phyloP scores from a whole-genome alignment of 495 filamentous ascomycete species.

The Bacidia gigantensis region DNA sequence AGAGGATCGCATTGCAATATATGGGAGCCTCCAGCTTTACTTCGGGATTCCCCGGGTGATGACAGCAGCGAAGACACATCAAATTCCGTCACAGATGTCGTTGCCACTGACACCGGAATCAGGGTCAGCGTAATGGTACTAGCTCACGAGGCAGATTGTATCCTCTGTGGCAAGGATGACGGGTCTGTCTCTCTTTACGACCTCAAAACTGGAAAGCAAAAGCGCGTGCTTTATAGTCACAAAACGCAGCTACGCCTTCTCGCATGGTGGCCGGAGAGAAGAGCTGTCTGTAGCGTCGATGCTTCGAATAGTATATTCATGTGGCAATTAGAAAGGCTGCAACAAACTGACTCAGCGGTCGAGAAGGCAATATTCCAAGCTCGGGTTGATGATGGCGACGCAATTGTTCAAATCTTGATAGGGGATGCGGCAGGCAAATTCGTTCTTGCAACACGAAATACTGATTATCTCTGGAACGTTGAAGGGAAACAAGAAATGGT shows the following conservation, averaged over 20 bases:
- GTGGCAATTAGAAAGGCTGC: background rate
- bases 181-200: background rate
- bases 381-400: conserved; percentile 4
- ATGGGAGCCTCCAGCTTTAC: conserved; percentile 18
- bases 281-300: too few relatives aligned
- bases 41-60: background rate
- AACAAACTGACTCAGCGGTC: conserved; percentile 6
- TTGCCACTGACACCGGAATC: background rate
- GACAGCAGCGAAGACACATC: background rate
- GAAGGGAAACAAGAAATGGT: background rate
- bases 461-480: conserved; percentile 20
- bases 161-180: background rate
- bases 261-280: too few relatives aligned
- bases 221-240: background rate
- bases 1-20: conserved; percentile 22
- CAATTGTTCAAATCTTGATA: conserved; percentile 15
- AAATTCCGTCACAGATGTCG: background rate
- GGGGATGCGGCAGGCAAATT: conserved; percentile 13
- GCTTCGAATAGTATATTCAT: background rate
- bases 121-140: background rate
- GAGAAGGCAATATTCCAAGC: conserved; percentile 3
- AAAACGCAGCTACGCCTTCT: too few relatives aligned
- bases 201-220: background rate
- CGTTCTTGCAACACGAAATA: conserved; percentile 16
- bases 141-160: background rate